Conservation (phyloP, 345 rosid genomes). For the Dipteronia sinensis region DNA sequence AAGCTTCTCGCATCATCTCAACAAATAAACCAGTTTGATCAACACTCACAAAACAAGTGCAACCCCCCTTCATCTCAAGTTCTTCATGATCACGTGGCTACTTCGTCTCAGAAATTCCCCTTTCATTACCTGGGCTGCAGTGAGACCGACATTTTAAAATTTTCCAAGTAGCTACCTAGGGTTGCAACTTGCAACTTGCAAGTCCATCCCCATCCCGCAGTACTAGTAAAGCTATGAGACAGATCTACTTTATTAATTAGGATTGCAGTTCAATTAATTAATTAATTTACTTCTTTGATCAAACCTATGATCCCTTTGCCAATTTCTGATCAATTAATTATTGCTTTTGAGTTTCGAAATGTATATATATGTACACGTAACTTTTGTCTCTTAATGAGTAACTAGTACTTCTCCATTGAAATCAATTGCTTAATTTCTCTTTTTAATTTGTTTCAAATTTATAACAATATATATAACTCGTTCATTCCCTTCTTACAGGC, state of each 20-base stretch:
- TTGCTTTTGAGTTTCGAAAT: background rate
- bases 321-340: background rate
- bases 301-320: background rate
- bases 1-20: slow-evolving; percentile 75
- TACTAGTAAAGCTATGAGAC: background rate
- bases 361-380: background rate
- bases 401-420: background rate
- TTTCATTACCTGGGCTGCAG: slow-evolving; percentile 58
- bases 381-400: background rate
- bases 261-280: background rate
- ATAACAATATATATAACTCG: no score
- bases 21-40: slow-evolving; percentile 27
- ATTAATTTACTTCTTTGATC: background rate
- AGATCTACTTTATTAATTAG: background rate
- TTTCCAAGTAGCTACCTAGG: slow-evolving; percentile 44
- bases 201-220: no score
- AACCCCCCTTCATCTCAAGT: slow-evolving; percentile 37
- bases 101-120: slow-evolving; percentile 55
- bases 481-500: background rate
- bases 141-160: slow-evolving; percentile 50
- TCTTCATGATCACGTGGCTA: slow-evolving; percentile 39
- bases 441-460: background rate
- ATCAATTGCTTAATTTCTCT: no score
- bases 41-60: slow-evolving; percentile 23
- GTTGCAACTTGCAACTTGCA: no score